phyloP scores from a whole-genome alignment of 2,329 filamentous ascomycete species.

The Penicillium fuscoglaucum region DNA sequence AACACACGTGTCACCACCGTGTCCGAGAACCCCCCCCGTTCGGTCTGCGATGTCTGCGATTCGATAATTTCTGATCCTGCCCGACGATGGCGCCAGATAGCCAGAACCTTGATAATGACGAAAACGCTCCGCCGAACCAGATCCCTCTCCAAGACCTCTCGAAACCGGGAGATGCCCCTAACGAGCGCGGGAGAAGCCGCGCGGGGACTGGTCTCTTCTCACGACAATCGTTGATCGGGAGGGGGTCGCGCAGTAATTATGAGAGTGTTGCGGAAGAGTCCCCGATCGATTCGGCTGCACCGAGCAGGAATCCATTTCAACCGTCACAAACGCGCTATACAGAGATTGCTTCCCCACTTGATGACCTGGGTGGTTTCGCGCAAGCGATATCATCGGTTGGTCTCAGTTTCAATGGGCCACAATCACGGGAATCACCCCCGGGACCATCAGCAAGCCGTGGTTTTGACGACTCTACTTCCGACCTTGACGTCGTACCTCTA shows the following conservation, averaged over 20 bases:
- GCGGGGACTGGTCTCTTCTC: slow-evolving; percentile 47
- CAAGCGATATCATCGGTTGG: slow-evolving; percentile 46
- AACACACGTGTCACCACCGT: slow-evolving; percentile 11
- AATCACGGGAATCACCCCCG: slow-evolving; percentile 9
- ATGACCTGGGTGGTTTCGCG: slow-evolving; percentile 43
- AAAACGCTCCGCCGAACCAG: slow-evolving; percentile 33
- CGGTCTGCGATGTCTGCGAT: slow-evolving; percentile 42
- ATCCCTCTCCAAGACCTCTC: slow-evolving; percentile 71
- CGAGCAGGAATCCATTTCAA: slow-evolving; percentile 25
- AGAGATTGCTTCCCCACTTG: slow-evolving; percentile 35
- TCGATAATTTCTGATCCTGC: slow-evolving; percentile 37
- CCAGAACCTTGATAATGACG: slow-evolving; percentile 33
- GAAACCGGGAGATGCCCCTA: slow-evolving; percentile 36
- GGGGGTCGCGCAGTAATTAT: slow-evolving; percentile 50
- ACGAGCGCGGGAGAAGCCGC: slow-evolving; percentile 33
- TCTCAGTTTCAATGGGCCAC: slow-evolving; percentile 40
- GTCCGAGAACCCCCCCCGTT: slow-evolving; percentile 3
- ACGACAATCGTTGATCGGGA: slow-evolving; percentile 43
- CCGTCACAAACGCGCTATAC: slow-evolving; percentile 21
- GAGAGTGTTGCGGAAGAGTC: slow-evolving; percentile 55
- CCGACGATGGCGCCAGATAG: slow-evolving; percentile 44
- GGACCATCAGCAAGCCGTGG: slow-evolving; percentile 21
- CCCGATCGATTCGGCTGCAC: slow-evolving; percentile 36
- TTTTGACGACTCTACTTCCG: slow-evolving; percentile 31
- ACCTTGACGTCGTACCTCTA: slow-evolving; percentile 32